These are phyloP conservation scores for Sclerotiophoma versabilis DNA, from an alignment of 2,329 filamentous ascomycete species.

Conservation along the genomic window DNA sequence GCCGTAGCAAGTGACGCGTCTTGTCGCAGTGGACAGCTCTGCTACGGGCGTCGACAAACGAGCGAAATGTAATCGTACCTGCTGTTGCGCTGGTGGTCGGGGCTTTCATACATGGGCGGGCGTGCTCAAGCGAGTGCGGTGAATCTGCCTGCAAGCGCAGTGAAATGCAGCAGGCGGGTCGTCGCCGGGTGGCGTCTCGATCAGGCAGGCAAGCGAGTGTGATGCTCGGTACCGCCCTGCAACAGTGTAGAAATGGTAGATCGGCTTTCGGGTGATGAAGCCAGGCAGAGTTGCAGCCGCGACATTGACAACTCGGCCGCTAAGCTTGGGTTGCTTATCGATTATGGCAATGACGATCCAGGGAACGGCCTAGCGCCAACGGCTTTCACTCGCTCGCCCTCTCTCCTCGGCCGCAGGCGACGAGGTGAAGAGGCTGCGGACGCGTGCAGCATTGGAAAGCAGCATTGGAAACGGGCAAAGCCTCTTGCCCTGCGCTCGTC, in stretches of 20 bases:
- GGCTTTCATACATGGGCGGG: constrained; percentile 46
- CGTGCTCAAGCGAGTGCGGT: constrained; percentile 45
- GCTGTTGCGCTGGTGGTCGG: constrained; percentile 31
- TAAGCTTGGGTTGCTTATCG: constrained; percentile 13
- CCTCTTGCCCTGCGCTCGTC: neutral
- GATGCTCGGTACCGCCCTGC: constrained; percentile 15
- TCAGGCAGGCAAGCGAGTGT: constrained; percentile 17
- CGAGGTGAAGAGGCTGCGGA: neutral
- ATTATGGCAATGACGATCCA: constrained; percentile 6
- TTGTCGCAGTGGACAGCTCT: constrained; percentile 1
- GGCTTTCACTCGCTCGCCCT: neutral
- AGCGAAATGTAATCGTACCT: constrained; percentile 32
- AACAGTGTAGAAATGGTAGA: constrained; percentile 17
- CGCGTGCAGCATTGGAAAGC: neutral
- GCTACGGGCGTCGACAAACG: constrained; percentile 24
- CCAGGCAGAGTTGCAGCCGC: constrained; percentile 9
- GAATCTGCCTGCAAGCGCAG: constrained; percentile 25
- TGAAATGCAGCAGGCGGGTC: constrained; percentile 12
- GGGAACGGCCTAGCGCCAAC: constrained; percentile 1
- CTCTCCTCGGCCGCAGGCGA: no score
- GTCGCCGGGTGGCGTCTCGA: constrained; percentile 2
- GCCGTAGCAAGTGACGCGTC: constrained; percentile 18
- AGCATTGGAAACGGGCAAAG: neutral
- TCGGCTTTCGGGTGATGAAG: constrained; percentile 4
- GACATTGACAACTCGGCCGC: constrained; percentile 11